Base-by-base conservation (phyloP, 1,284 basidiomycete genomes). In the Pholiota adiposa region DNA sequence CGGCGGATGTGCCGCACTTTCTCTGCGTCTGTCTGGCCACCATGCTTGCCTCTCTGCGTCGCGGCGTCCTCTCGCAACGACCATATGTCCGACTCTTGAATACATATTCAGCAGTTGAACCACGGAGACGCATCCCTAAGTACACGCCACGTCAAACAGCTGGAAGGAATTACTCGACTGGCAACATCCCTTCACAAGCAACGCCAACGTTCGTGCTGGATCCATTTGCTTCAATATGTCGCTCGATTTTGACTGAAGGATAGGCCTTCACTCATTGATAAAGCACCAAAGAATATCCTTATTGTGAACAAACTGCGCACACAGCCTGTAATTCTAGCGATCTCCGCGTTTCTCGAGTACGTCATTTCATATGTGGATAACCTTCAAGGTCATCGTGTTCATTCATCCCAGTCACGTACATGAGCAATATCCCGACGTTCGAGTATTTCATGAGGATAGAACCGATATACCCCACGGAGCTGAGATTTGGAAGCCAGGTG, bases 261-360 rank as follows among this genome's bases (percentile, higher is more conserved):
- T 67, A 82, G 80, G 68, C 71, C 69, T 70, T 67, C 66, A 61
- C 58, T 65, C 27, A 56, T 72, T 36, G 65, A 67, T 14, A 66
- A 75, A 46, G 72, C 76, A 43, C 81, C 79, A 34, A 77, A 79
- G 61, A 70, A 83, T 41, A 85, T 92, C 40, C 81, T 92, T 53
- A 82, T 92, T 63, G 89, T 92, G 14, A 92, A 92, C 75, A 92
- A 92, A 77, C 78, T 85, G 56, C 83, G 89, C 62, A 93, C 84
- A 63, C 87, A 83, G 66, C 88, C 86, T 14, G 91, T 87, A 67
- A 83, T 88, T 68, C 84, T 84, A 59, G 90, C 89, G 4, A 90
- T 91, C 59, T 83, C 89, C 63, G 83, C 87, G 4, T 81, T 92
- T 60, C 82, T 91, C 41, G 76, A 81, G 90, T 91, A 56, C 60